These are phyloP conservation scores for Posidonia australis DNA, from an alignment of 106 monocot species.

Conservation along the genomic window DNA sequence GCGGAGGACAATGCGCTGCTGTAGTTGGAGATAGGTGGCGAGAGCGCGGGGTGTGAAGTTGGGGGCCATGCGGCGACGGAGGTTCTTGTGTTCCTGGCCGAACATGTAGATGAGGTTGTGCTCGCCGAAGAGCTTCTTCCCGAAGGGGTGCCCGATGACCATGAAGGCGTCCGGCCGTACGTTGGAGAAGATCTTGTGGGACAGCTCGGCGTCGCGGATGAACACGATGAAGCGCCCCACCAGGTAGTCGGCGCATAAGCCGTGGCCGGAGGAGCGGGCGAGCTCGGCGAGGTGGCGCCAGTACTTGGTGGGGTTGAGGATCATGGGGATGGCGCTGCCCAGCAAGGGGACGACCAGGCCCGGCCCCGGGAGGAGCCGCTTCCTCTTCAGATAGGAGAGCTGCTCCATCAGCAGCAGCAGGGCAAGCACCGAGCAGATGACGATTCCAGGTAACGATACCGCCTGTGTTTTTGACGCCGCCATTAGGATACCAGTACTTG, in stretches of 20 bases:
- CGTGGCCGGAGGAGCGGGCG: conserved; percentile 41
- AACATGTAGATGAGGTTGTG: conserved; percentile 99
- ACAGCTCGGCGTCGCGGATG: conserved; percentile 73
- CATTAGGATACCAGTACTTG: too few species aligned
- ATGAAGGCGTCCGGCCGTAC: conserved; percentile 92
- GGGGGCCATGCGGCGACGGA: conserved; percentile 72
- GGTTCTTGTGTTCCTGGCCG: conserved; percentile 70
- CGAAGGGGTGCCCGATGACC: conserved; percentile 90
- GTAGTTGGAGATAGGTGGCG: conserved; percentile 56
- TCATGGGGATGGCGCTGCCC: conserved; percentile 71
- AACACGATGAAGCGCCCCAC: conserved; percentile 83
- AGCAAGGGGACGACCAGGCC: conserved; percentile 54
- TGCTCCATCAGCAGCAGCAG: conserved; percentile 50
- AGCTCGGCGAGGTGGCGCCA: conserved; percentile 45
- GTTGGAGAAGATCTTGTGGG: conserved; percentile 80
- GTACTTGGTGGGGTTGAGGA: conserved; percentile 63
- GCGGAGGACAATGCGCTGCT: conserved; percentile 59
- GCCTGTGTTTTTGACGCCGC: background rate
- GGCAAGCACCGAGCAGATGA: conserved; percentile 5
- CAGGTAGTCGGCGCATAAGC: conserved; percentile 73
- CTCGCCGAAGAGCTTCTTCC: conserved; percentile 87
- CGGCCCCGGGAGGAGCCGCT: conserved; percentile 66
- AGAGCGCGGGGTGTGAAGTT: conserved; percentile 78
- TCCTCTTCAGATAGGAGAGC: conserved; percentile 66
- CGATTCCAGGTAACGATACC: background rate